Evolutionary conservation across 495 filamentous ascomycete species (phyloP).

Genomic region (Xylaria sp.): DNA sequence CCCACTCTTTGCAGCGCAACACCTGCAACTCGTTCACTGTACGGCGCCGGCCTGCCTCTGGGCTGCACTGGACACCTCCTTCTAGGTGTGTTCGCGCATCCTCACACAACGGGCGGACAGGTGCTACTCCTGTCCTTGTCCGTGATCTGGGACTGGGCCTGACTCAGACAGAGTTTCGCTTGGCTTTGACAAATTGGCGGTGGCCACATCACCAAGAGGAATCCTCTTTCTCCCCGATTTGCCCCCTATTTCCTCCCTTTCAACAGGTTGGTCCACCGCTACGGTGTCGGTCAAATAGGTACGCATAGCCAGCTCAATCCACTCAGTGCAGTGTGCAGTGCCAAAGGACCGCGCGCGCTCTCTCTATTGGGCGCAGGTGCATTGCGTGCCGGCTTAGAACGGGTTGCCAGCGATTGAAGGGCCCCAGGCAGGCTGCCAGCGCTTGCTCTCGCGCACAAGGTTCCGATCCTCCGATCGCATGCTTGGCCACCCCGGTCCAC

Average conservation of each 20-base stretch:
- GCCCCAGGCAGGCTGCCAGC: conserved; percentile 27
- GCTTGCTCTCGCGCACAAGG: conserved; percentile 3
- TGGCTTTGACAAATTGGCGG: conserved; percentile 42
- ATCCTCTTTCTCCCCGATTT: conserved; percentile 37
- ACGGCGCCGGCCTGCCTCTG: neutral
- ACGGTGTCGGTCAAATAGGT: conserved; percentile 22
- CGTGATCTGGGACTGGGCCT: conserved; percentile 33
- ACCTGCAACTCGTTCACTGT: conserved; percentile 15
- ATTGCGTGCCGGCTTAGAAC: conserved; percentile 3
- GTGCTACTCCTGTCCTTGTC: conserved; percentile 18
- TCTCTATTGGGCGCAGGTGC: conserved; percentile 18
- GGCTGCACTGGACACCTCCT: neutral
- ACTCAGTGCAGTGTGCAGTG: conserved; percentile 19
- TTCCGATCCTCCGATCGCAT: conserved; percentile 41
- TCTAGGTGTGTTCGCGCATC: neutral
- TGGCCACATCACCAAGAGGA: conserved; percentile 42
- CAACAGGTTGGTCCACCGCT: conserved; percentile 19
- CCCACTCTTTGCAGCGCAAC: conserved; percentile 19
- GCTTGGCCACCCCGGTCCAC: conserved; percentile 5
- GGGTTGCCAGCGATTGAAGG: conserved; percentile 6
- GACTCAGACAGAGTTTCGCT: conserved; percentile 42
- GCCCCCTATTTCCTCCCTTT: conserved; percentile 20
- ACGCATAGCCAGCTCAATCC: conserved; percentile 12
- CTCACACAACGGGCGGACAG: conserved; percentile 1
- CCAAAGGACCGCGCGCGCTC: conserved; percentile 9